A percentile compares a stretch with the other conserved stretches of the same genome.
Evolutionary conservation across 192 early-diverging fungal genomes (phyloP).

Genomic region (Phycomyces blakesleeanus): DNA sequence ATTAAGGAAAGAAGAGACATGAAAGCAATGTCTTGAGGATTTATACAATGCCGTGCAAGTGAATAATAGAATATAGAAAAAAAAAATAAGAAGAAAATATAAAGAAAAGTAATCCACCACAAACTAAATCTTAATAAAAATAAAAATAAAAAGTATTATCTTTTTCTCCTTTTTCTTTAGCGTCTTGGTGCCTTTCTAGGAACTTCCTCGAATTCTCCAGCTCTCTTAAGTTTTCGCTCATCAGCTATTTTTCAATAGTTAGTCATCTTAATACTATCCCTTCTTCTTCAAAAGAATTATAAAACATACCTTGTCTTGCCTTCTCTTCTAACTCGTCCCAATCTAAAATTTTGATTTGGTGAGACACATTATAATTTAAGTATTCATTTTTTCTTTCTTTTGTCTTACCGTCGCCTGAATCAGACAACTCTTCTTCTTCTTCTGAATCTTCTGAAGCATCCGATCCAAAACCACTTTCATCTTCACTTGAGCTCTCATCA

Average conservation of each 20-base stretch:
- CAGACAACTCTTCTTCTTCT: slow-evolving; percentile 58
- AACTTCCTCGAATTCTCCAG: neutral
- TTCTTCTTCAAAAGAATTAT: slow-evolving; percentile 12
- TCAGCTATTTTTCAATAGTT: slow-evolving; percentile 14
- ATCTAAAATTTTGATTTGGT: slow-evolving; percentile 36
- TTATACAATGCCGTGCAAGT: too few relatives aligned
- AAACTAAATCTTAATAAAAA: too few relatives aligned
- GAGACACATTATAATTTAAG: neutral
- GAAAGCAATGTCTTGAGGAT: too few relatives aligned
- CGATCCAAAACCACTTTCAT: slow-evolving; percentile 59
- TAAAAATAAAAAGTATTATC: too few relatives aligned
- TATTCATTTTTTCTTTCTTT: neutral
- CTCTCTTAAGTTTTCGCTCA: slow-evolving; percentile 23
- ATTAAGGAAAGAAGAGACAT: too few relatives aligned
- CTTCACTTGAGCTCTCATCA: slow-evolving; percentile 47
- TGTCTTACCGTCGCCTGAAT: slow-evolving; percentile 35
- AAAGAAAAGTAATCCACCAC: too few relatives aligned
- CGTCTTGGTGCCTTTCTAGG: neutral
- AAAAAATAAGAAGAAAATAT: too few relatives aligned
- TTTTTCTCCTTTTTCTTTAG: slow-evolving; percentile 6
- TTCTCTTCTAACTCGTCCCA: slow-evolving; percentile 84
- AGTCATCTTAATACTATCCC: neutral
- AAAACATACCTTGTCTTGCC: slow-evolving; percentile 52
- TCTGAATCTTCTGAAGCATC: slow-evolving; percentile 52
- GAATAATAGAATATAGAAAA: too few relatives aligned